Percentiles rank a stretch among this genome's conserved stretches.
These are phyloP conservation scores for Penicillium concentricum DNA, from an alignment of 2,329 filamentous ascomycete genomes.

Conservation along the genomic window DNA sequence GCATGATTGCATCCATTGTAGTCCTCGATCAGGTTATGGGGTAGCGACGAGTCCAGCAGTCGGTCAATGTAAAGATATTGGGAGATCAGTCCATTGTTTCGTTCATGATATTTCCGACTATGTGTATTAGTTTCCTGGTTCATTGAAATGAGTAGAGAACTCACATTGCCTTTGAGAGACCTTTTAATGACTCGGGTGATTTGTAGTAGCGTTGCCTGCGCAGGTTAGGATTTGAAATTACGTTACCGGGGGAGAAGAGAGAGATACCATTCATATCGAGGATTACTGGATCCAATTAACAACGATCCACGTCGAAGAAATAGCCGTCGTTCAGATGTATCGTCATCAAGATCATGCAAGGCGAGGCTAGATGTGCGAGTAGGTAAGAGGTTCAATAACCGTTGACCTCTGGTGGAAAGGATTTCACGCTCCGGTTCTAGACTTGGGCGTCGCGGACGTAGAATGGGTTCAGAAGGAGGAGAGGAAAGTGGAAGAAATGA, in stretches of 20 bases:
- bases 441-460: conserved; percentile 29
- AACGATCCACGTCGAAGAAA: conserved; percentile 17
- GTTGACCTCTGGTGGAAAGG: conserved; percentile 42
- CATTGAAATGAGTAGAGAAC: conserved; percentile 17
- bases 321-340: conserved; percentile 4
- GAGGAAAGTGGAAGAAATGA: conserved; percentile 18
- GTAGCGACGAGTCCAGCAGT: conserved; percentile 86
- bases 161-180: conserved; percentile 69
- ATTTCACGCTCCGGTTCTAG: conserved; percentile 37
- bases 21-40: conserved; percentile 86
- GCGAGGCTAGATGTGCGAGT: conserved; percentile 24
- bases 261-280: conserved; percentile 70
- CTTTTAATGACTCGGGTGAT: conserved; percentile 68
- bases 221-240: neutral
- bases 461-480: conserved; percentile 9
- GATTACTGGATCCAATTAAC: conserved; percentile 84
- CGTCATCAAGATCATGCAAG: conserved; percentile 18
- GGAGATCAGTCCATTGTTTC: conserved; percentile 82
- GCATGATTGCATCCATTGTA: conserved; percentile 50
- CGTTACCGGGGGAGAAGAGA: neutral
- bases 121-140: neutral
- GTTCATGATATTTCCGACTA: conserved; percentile 80
- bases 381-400: conserved; percentile 33
- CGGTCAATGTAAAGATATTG: conserved; percentile 93
- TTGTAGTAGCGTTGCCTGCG: conserved; percentile 76